Evolutionary conservation across 805 yeast genomes (phyloP).

Genomic region (Candida montana): DNA sequence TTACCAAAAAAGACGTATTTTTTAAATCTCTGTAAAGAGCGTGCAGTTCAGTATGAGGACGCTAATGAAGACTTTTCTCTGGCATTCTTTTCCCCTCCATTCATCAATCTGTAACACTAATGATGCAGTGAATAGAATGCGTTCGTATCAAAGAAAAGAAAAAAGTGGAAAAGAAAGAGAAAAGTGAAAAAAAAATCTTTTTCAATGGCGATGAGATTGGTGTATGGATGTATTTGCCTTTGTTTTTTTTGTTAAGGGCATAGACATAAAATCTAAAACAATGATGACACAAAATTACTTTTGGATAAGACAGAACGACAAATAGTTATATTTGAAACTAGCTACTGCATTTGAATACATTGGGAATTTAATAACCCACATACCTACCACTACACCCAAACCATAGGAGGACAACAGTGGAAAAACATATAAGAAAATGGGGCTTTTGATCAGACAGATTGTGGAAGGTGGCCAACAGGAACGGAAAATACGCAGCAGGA

Average conservation of each 20-base stretch:
- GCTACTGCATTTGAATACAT: too few relatives aligned
- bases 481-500: background rate
- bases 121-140: conserved; percentile 44
- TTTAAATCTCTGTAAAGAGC: conserved; percentile 5
- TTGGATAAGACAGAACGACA: too few relatives aligned
- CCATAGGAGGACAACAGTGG: too few relatives aligned
- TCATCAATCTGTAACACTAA: conserved; percentile 28
- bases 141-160: conserved; percentile 32
- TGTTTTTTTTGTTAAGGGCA: background rate
- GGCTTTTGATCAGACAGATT: background rate
- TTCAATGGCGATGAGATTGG: too few relatives aligned
- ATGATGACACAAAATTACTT: background rate
- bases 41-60: conserved; percentile 33
- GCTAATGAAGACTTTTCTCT: conserved; percentile 29
- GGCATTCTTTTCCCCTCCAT: conserved; percentile 42
- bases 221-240: background rate
- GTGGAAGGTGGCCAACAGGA: conserved; percentile 1
- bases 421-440: too few relatives aligned
- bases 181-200: background rate
- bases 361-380: too few relatives aligned
- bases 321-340: too few relatives aligned
- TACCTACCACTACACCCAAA: too few relatives aligned
- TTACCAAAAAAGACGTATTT: conserved; percentile 28
- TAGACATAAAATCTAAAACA: background rate
- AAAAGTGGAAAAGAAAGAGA: conserved; percentile 6